These are phyloP conservation scores for Pelagophyceae sp. DNA, from an alignment of 352 stramenopile genomes.

Conservation along the genomic window DNA sequence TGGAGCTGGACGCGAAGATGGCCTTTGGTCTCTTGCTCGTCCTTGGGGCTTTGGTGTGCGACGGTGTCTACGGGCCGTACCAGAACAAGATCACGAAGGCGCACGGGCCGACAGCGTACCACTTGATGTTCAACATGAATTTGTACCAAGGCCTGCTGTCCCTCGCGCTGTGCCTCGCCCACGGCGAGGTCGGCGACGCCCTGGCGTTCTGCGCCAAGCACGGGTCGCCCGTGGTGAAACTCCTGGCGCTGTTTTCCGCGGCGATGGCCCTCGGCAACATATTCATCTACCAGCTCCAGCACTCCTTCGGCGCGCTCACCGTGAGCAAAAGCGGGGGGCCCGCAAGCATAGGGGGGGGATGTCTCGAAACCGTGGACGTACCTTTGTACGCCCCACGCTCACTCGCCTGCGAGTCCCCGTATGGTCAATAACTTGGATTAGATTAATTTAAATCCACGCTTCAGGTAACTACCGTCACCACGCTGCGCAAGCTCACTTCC, in stretches of 20 bases:
- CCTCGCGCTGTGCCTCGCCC: neutral
- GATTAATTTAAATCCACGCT: no score
- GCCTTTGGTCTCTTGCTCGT: neutral
- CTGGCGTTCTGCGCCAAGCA: neutral
- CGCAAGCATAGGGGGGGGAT: no score
- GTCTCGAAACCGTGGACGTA: no score
- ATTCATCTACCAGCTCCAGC: constrained; percentile 10
- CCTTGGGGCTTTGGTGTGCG: neutral
- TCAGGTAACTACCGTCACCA: neutral
- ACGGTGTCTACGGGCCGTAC: constrained; percentile 3
- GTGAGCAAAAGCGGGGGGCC: no score
- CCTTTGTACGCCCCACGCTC: no score
- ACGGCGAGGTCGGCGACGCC: neutral
- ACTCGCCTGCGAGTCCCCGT: no score
- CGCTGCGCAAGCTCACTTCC: neutral
- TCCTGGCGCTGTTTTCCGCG: neutral
- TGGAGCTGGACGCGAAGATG: neutral
- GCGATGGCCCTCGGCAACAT: constrained; percentile 13
- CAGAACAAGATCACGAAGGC: neutral
- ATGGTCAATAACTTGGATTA: no score
- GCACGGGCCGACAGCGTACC: neutral
- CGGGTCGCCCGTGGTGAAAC: neutral
- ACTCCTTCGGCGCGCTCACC: neutral
- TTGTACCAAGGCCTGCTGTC: neutral
- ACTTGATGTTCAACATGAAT: constrained; percentile 14